phyloP scores from a whole-genome alignment of 306 rosid species.

The Boehmeria nivea region DNA sequence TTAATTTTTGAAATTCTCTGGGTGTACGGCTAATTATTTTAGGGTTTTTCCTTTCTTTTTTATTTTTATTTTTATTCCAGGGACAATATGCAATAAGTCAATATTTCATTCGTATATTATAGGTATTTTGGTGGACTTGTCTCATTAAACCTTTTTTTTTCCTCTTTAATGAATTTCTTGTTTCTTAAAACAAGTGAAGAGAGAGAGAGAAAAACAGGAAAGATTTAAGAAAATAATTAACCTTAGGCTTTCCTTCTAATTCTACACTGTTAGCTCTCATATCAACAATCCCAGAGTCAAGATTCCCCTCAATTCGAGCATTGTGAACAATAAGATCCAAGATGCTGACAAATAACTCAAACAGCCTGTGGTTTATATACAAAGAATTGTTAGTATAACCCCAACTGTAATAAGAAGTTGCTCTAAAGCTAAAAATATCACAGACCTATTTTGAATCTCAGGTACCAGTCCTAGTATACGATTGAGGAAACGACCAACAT shows the following conservation, averaged over 20 bases:
- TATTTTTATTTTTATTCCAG: too few relatives aligned
- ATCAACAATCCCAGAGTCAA: slow-evolving; percentile 93
- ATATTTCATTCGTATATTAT: too few relatives aligned
- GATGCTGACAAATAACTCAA: slow-evolving; percentile 82
- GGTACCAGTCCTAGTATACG: slow-evolving; percentile 93
- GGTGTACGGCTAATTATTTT: too few relatives aligned
- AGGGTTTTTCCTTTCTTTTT: too few relatives aligned
- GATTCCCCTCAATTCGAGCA: slow-evolving; percentile 96
- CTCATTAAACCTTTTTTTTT: too few relatives aligned
- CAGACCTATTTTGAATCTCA: slow-evolving; percentile 83
- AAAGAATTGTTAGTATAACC: slow-evolving; percentile 27
- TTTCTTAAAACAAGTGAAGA: neutral
- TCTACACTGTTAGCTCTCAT: slow-evolving; percentile 85
- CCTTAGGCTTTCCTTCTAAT: slow-evolving; percentile 91
- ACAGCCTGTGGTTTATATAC: slow-evolving; percentile 49
- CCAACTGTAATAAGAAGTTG: slow-evolving; percentile 20
- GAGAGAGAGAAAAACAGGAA: neutral
- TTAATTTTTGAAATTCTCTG: too few relatives aligned
- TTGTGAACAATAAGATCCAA: slow-evolving; percentile 90
- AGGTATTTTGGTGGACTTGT: too few relatives aligned
- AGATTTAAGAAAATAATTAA: slow-evolving; percentile 28
- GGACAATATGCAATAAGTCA: too few relatives aligned
- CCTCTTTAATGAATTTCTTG: neutral
- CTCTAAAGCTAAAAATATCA: slow-evolving; percentile 18
- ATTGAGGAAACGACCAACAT: slow-evolving; percentile 95